Conservation (phyloP, 495 filamentous ascomycete genomes). For the Parathielavia appendiculata region DNA sequence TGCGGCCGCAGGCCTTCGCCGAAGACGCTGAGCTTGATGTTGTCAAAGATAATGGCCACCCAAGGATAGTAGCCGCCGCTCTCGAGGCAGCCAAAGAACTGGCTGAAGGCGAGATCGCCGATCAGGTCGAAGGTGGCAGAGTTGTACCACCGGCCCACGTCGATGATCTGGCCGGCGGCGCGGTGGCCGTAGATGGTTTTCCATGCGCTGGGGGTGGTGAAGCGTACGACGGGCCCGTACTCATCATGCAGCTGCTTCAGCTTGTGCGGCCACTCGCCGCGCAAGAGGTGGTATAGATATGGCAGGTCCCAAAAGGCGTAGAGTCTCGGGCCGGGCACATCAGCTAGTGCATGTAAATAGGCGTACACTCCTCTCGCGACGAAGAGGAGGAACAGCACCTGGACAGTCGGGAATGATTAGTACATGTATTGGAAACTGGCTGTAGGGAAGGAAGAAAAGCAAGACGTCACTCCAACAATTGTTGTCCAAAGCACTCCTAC, state of each 20-base stretch:
- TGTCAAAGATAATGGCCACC: constrained; percentile 28
- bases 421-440: background rate
- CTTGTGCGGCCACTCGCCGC: constrained; percentile 11
- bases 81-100: constrained; percentile 49
- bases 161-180: constrained; percentile 22
- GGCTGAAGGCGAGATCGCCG: constrained; percentile 51
- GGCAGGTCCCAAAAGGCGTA: constrained; percentile 7
- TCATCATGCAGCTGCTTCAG: constrained; percentile 37
- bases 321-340: constrained; percentile 1
- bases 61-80: constrained; percentile 31
- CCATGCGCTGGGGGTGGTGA: constrained; percentile 50
- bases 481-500: background rate
- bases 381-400: constrained; percentile 1
- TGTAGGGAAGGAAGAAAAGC: background rate
- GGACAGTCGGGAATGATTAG: background rate
- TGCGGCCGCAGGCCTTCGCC: background rate
- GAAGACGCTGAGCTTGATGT: constrained; percentile 1
- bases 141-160: constrained; percentile 47
- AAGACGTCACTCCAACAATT: background rate
- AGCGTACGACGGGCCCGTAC: constrained; percentile 52
- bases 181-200: constrained; percentile 54
- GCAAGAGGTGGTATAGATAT: background rate
- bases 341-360: constrained; percentile 4
- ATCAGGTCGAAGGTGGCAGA: constrained; percentile 56
- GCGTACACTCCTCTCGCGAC: constrained; percentile 1